Conservation (phyloP, 2,329 filamentous ascomycete genomes). For the Fusarium longipes region DNA sequence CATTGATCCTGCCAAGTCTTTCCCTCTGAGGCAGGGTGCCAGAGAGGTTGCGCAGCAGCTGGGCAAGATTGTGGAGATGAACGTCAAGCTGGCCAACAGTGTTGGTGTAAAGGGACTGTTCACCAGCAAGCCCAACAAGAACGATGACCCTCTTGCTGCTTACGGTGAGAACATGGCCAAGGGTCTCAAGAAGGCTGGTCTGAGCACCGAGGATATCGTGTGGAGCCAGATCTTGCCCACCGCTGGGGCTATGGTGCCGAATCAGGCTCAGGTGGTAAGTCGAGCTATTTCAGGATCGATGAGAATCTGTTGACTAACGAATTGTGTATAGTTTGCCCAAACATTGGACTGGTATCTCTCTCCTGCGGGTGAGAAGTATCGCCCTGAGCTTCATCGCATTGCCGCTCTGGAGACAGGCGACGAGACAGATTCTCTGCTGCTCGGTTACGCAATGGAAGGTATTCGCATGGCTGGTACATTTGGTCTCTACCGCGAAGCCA, state of each 20-base stretch:
- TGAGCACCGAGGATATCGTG: conserved; percentile 73
- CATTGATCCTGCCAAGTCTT: conserved; percentile 74
- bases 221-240: conserved; percentile 78
- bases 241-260: conserved; percentile 74
- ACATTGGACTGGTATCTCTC: conserved; percentile 79
- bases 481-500: conserved; percentile 68
- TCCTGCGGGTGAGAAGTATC: conserved; percentile 63
- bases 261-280: conserved; percentile 74
- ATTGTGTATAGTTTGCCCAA: conserved; percentile 69
- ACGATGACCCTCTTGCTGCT: conserved; percentile 66
- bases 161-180: conserved; percentile 76
- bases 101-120: conserved; percentile 59
- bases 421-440: conserved; percentile 71
- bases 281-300: not conserved
- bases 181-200: conserved; percentile 70
- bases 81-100: conserved; percentile 68
- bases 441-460: conserved; percentile 78
- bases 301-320: conserved; percentile 32
- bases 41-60: conserved; percentile 68
- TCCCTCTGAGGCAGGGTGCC: conserved; percentile 69
- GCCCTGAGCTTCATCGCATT: conserved; percentile 70
- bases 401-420: conserved; percentile 65
- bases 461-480: conserved; percentile 74
- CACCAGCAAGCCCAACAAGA: conserved; percentile 59
- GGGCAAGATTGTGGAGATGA: conserved; percentile 70